Evolutionary conservation across 1,284 basidiomycete genomes (phyloP).

Genomic region (Ceratorhiza oryzae-sativae): DNA sequence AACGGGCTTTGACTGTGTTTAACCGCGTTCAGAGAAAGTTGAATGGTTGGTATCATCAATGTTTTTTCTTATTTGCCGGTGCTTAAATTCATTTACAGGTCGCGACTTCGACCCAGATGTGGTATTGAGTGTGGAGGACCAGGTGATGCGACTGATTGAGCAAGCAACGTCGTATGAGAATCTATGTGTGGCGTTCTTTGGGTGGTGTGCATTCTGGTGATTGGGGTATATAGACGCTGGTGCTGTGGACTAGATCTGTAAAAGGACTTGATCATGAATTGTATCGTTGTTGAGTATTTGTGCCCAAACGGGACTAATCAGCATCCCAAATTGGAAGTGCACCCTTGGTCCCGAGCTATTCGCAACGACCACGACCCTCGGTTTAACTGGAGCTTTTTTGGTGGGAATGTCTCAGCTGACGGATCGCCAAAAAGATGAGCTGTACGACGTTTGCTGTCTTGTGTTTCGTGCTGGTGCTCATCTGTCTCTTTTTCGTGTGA

Average conservation of each 20-base stretch:
- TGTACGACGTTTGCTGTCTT: slow-evolving; percentile 60
- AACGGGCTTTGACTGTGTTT: slow-evolving; percentile 87
- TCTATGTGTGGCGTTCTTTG: slow-evolving; percentile 94
- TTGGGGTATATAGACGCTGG: slow-evolving; percentile 30
- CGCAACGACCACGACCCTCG: slow-evolving; percentile 33
- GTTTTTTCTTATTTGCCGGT: background rate
- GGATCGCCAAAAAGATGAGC: slow-evolving; percentile 82
- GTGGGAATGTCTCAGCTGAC: slow-evolving; percentile 58
- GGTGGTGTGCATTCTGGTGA: slow-evolving; percentile 67
- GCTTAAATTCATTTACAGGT: slow-evolving; percentile 29
- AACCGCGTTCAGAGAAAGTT: slow-evolving; percentile 94
- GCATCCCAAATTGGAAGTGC: slow-evolving; percentile 21
- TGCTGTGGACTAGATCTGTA: slow-evolving; percentile 30
- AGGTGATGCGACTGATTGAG: slow-evolving; percentile 89
- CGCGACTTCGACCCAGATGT: slow-evolving; percentile 58
- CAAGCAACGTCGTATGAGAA: slow-evolving; percentile 93
- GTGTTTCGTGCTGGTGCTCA: slow-evolving; percentile 44
- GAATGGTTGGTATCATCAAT: slow-evolving; percentile 64
- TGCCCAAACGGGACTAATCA: slow-evolving; percentile 17
- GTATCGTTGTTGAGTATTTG: slow-evolving; percentile 31
- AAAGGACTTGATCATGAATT: slow-evolving; percentile 25
- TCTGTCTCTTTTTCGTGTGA: too few species aligned
- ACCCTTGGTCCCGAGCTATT: slow-evolving; percentile 37
- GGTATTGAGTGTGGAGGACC: slow-evolving; percentile 72
- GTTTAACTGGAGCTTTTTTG: background rate